These are phyloP conservation scores for Pseudohalonectria lignicola DNA, from an alignment of 2,329 filamentous ascomycete genomes.

Conservation along the genomic window DNA sequence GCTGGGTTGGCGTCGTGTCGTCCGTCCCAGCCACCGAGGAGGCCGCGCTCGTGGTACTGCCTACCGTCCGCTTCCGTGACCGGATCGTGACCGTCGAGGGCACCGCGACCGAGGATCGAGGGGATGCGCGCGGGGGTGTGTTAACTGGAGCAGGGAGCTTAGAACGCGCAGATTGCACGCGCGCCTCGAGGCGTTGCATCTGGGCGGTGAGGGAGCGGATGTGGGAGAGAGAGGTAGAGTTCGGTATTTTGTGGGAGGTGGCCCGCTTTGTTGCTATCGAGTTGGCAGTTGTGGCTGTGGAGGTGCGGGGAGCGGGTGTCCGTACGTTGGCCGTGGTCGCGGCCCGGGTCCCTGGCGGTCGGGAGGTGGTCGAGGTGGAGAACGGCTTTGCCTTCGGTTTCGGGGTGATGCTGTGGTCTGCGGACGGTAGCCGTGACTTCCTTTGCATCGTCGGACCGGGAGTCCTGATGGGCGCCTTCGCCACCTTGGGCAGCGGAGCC, in stretches of 20 bases:
- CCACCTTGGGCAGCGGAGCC: conserved; percentile 42
- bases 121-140: conserved; percentile 74
- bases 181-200: conserved; percentile 91
- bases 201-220: conserved; percentile 90
- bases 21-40: conserved; percentile 38
- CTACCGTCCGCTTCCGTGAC: conserved; percentile 56
- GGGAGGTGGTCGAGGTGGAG: conserved; percentile 21
- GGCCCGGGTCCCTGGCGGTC: conserved; percentile 22
- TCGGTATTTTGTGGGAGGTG: conserved; percentile 37
- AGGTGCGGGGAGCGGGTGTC: conserved; percentile 28
- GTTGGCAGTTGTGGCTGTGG: conserved; percentile 33
- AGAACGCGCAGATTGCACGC: conserved; percentile 83
- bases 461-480: conserved; percentile 30
- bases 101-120: conserved; percentile 40
- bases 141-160: conserved; percentile 74
- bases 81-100: conserved; percentile 54
- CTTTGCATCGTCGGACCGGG: conserved; percentile 24
- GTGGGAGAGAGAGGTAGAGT: conserved; percentile 70
- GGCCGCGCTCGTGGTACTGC: conserved; percentile 28
- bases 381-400: conserved; percentile 35
- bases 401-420: conserved; percentile 41
- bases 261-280: conserved; percentile 37
- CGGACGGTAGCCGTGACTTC: conserved; percentile 43
- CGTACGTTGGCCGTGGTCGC: conserved; percentile 34
- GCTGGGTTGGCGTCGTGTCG: conserved; percentile 36